These are phyloP conservation scores for Aureobasidium lini DNA, from an alignment of 2,329 filamentous ascomycete genomes.

Conservation along the genomic window DNA sequence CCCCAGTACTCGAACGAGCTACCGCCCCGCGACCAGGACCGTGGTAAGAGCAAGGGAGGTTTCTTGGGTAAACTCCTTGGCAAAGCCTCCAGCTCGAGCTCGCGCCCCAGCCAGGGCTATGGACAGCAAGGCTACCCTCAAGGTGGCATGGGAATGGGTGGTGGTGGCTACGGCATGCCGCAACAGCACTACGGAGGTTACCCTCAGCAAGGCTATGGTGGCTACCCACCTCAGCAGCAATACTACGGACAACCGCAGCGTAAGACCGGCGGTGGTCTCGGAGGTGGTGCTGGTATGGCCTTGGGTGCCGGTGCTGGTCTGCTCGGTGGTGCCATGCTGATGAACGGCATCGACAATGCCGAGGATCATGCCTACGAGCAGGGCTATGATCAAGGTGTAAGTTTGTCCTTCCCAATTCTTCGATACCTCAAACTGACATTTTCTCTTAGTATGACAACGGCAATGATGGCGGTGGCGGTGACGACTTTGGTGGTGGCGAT, in stretches of 20 bases:
- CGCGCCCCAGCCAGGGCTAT: conserved; percentile 15
- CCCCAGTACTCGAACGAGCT: conserved; percentile 22
- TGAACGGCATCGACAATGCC: conserved; percentile 52
- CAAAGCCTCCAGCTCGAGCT: conserved; percentile 29
- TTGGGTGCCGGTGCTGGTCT: conserved; percentile 68
- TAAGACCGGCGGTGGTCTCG: conserved; percentile 47
- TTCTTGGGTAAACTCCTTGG: conserved; percentile 48
- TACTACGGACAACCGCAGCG: conserved; percentile 33
- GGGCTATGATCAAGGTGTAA: conserved; percentile 33
- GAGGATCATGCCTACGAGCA: conserved; percentile 46
- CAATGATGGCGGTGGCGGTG: conserved; percentile 28
- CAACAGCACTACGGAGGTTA: conserved; percentile 21
- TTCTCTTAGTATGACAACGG: conserved; percentile 24
- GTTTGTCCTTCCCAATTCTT: conserved; percentile 17
- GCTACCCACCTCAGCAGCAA: conserved; percentile 23
- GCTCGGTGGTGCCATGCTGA: conserved; percentile 67
- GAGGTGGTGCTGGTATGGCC: conserved; percentile 65
- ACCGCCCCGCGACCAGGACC: conserved; percentile 29
- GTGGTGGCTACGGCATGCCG: conserved; percentile 17
- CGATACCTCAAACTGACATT: background rate
- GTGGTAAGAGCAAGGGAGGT: conserved; percentile 35
- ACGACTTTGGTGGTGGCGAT: conserved; percentile 19
- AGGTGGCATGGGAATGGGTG: conserved; percentile 14
- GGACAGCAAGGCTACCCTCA: conserved; percentile 24
- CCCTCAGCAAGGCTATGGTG: conserved; percentile 21